Percentiles rank a stretch among this genome's conserved stretches.
Evolutionary conservation across 1,284 basidiomycete genomes (phyloP).

Genomic region (Meira nashicola): DNA sequence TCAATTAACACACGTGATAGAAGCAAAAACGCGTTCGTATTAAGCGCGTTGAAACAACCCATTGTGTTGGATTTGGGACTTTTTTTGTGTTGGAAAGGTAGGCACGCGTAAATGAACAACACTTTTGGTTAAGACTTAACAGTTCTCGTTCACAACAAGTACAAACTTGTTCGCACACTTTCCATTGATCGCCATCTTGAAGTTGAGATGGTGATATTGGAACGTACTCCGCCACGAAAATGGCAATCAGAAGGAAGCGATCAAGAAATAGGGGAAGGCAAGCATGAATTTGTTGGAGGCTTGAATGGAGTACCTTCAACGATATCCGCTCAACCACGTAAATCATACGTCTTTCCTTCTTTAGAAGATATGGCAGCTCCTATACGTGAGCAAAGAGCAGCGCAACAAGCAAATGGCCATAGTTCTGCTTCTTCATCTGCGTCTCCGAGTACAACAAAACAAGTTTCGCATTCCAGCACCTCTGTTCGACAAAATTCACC

Average conservation of each 20-base stretch:
- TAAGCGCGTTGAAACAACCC: neutral
- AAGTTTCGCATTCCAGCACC: too few species aligned
- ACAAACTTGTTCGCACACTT: neutral
- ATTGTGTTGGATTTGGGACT: too few species aligned
- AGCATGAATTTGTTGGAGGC: too few species aligned
- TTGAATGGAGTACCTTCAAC: too few species aligned
- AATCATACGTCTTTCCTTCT: neutral
- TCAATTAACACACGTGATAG: slow-evolving; percentile 1
- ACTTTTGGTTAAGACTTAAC: neutral
- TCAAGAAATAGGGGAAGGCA: too few species aligned
- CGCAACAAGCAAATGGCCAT: neutral
- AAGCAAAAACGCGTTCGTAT: neutral
- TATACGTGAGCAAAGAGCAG: neutral
- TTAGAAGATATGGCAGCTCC: slow-evolving; percentile 3
- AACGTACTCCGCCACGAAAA: neutral
- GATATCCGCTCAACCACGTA: too few species aligned
- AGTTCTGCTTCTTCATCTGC: neutral
- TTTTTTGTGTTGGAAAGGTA: too few species aligned
- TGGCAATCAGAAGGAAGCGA: neutral
- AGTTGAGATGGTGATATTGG: neutral
- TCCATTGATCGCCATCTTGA: neutral
- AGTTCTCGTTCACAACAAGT: too few species aligned
- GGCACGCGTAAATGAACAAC: neutral
- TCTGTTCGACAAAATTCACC: too few species aligned
- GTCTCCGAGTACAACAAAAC: neutral